Conservation (phyloP, 2,329 filamentous ascomycete species). For the Bipolaris bicolor region DNA sequence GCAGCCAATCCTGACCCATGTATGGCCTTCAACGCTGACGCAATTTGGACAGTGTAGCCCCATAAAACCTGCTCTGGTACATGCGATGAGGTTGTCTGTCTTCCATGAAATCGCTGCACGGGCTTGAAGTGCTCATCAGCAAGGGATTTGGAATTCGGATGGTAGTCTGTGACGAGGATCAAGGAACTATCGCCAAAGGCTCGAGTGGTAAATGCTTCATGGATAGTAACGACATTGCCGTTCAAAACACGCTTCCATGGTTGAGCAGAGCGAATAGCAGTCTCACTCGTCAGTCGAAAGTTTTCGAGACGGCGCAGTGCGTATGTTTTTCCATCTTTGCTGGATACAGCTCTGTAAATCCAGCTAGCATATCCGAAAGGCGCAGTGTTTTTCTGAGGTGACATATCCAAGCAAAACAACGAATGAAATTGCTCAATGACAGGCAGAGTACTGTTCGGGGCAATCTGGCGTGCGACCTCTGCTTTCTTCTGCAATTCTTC, state of each 20-base stretch:
- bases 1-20: constrained; percentile 83
- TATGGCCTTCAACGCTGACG: constrained; percentile 84
- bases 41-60: constrained; percentile 91
- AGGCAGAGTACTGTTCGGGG: constrained; percentile 79
- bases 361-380: constrained; percentile 89
- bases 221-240: constrained; percentile 80
- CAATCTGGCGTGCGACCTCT: constrained; percentile 81
- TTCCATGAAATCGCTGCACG: constrained; percentile 48
- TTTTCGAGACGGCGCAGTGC: constrained; percentile 86
- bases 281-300: constrained; percentile 86
- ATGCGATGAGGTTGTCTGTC: constrained; percentile 45
- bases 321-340: constrained; percentile 88
- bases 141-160: constrained; percentile 87
- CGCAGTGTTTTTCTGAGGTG: constrained; percentile 75
- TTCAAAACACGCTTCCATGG: constrained; percentile 88
- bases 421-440: constrained; percentile 88
- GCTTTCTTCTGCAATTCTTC: constrained; percentile 89
- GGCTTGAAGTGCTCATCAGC: constrained; percentile 75
- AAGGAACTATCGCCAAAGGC: constrained; percentile 94
- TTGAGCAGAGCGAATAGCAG: constrained; percentile 83
- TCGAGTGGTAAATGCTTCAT: constrained; percentile 91
- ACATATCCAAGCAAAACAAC: constrained; percentile 85
- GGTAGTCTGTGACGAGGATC: constrained; percentile 92
- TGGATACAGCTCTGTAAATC: constrained; percentile 93
- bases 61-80: constrained; percentile 77